These are phyloP conservation scores for Xylaria curta DNA, from an alignment of 495 filamentous ascomycete species.

Conservation along the genomic window DNA sequence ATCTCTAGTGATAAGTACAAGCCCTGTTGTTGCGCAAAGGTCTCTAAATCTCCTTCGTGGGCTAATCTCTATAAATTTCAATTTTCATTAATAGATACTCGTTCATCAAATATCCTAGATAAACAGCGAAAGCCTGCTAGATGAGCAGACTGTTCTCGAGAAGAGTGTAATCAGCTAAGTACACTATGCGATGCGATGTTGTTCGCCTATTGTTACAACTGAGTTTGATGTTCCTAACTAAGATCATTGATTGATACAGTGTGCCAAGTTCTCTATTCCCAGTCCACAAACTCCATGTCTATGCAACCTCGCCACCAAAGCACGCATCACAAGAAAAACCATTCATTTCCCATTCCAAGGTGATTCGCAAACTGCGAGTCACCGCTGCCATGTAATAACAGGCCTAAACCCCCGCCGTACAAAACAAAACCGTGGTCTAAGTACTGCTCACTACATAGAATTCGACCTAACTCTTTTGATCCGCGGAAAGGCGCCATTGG, in stretches of 20 bases:
- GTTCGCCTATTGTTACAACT: neutral
- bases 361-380: neutral
- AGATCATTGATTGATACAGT: neutral
- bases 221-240: neutral
- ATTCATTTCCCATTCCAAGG: neutral
- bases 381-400: neutral
- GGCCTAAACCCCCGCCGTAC: neutral
- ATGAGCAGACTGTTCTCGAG: neutral
- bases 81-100: neutral
- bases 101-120: neutral
- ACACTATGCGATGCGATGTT: neutral
- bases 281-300: neutral
- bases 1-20: too few species aligned
- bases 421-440: neutral
- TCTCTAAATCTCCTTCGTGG: too few species aligned
- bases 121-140: neutral
- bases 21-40: too few species aligned
- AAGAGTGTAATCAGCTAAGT: neutral
- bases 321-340: slow-evolving; percentile 4
- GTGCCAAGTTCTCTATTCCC: slow-evolving; percentile 7
- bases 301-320: slow-evolving; percentile 4
- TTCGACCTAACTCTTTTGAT: slow-evolving; percentile 47
- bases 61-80: neutral
- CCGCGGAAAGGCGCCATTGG: slow-evolving; percentile 28
- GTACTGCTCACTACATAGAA: slow-evolving; percentile 39